phyloP scores from a whole-genome alignment of 768 basidiomycete genomes.

The Austroboletus eburneus region DNA sequence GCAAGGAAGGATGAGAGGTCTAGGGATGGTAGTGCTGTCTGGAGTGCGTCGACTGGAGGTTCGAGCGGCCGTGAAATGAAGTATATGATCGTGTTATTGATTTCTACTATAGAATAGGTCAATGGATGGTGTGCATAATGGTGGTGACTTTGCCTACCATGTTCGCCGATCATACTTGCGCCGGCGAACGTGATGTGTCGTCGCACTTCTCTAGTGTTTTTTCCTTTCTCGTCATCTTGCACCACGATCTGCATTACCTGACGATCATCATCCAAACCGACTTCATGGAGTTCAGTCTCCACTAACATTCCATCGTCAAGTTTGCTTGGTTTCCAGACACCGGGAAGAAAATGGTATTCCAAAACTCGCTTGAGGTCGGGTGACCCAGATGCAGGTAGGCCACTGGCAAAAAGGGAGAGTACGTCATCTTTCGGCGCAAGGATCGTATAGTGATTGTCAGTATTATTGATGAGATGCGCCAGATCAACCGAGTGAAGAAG shows the following conservation, averaged over 20 bases:
- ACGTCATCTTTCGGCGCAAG: slow-evolving; percentile 91
- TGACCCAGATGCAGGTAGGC: slow-evolving; percentile 59
- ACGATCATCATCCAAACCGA: slow-evolving; percentile 60
- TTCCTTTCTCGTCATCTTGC: slow-evolving; percentile 45
- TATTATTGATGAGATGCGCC: slow-evolving; percentile 63
- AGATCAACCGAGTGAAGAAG: slow-evolving; percentile 83
- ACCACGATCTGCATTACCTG: slow-evolving; percentile 73
- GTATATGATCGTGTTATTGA: slow-evolving; percentile 82
- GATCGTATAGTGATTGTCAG: slow-evolving; percentile 73
- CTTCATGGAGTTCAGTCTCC: slow-evolving; percentile 72
- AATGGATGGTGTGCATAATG: not conserved
- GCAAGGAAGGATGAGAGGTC: slow-evolving; percentile 90
- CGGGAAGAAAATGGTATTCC: slow-evolving; percentile 90
- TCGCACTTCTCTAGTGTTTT: slow-evolving; percentile 39
- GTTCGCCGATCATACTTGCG: slow-evolving; percentile 72
- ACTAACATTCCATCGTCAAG: slow-evolving; percentile 72
- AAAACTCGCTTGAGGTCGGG: slow-evolving; percentile 69
- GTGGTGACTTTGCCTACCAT: slow-evolving; percentile 46
- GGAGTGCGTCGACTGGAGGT: slow-evolving; percentile 77
- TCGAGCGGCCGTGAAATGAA: slow-evolving; percentile 79
- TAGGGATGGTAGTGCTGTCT: slow-evolving; percentile 76
- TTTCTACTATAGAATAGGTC: slow-evolving; percentile 47
- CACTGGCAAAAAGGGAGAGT: slow-evolving; percentile 50
- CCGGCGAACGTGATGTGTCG: slow-evolving; percentile 82
- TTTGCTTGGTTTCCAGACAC: slow-evolving; percentile 66